Evolutionary conservation across 192 early-diverging fungal genomes (phyloP).

Genomic region (Backusella sp.): DNA sequence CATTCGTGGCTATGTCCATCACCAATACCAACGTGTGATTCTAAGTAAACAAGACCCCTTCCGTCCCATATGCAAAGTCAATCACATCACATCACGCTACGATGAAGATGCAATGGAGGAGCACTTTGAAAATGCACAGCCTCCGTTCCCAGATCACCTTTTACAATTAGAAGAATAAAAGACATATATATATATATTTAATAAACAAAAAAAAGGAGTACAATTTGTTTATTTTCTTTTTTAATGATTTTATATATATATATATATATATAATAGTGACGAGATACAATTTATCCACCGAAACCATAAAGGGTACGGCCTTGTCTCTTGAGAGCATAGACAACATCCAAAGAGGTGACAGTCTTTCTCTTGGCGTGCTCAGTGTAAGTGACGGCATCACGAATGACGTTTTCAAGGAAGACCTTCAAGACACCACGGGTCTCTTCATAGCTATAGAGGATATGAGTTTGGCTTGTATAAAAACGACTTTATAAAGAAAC

Average conservation of each 20-base stretch:
- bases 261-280: not conserved
- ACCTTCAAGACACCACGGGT: constrained; percentile 96
- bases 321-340: constrained; percentile 98
- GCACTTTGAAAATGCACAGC: constrained; percentile 5
- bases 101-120: constrained; percentile 17
- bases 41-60: constrained; percentile 45
- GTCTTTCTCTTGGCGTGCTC: constrained; percentile 99
- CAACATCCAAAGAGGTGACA: constrained; percentile 98
- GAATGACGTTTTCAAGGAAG: constrained; percentile 99
- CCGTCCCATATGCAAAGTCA: constrained; percentile 29
- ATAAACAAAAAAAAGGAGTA: not conserved
- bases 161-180: not conserved
- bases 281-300: constrained; percentile 43
- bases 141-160: not conserved
- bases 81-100: constrained; percentile 20
- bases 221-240: not conserved
- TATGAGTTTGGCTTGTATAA: no score
- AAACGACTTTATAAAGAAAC: not conserved
- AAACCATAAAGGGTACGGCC: constrained; percentile 89
- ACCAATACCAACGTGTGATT: constrained; percentile 38
- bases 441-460: constrained; percentile 77
- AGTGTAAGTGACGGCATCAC: constrained; percentile 96
- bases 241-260: not conserved
- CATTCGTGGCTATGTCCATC: constrained; percentile 49
- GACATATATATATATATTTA: not conserved